Evolutionary conservation across 1,139 yeast species (phyloP), one percentile per base, ranked within the genome.

Genomic region (Eremothecium sinecaudum): DNA sequence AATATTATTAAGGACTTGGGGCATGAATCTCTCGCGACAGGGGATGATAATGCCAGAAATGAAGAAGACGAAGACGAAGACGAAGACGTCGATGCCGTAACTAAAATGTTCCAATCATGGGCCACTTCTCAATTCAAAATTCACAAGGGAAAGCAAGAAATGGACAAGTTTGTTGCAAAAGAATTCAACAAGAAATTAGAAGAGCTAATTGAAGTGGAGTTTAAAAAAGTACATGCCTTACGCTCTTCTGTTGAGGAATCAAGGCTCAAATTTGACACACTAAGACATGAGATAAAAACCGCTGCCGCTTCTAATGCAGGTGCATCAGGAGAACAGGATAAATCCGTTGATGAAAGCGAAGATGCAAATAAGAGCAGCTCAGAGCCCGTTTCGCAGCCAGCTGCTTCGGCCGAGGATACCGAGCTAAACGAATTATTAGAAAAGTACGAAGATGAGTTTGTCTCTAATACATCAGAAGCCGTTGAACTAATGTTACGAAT

Each of bases 401-500:
- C 25, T 6, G 25, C 24, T 13, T 4, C 23, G n/a, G 20, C 9
- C 5, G 30, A 31, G n/a, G 37, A 36, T 21, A 31, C 40, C 4
- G 42, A 37, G 12, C n/a, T 20, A 7, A 36, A 38, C 3, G 45
- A 46, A 25, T 33, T 53, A 36, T 61, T 79, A 45, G 84, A 79
- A 45, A 62, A 67, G 29, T 68, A 71, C 45, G 93, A 81, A 58
- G 93, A 81, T 52, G 87, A 78, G 42, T 69, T 80, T 47, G 90
- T 80, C 20, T 71, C 77, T 48, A 81, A 83, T 17, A 80, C 86
- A 6, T 79, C 79, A 39, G 64, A 67, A 20, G 90, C 90, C 1
- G 90, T 79, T n/a, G 70, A 73, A 47, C 74, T 74, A 37, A 79
- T 81, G 90, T 75, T 78, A 57, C 72, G 68, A 43, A 63, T 80